Base-by-base conservation (phyloP, 73 alveolate genomes). In the Tetrahymena malaccensis region DNA sequence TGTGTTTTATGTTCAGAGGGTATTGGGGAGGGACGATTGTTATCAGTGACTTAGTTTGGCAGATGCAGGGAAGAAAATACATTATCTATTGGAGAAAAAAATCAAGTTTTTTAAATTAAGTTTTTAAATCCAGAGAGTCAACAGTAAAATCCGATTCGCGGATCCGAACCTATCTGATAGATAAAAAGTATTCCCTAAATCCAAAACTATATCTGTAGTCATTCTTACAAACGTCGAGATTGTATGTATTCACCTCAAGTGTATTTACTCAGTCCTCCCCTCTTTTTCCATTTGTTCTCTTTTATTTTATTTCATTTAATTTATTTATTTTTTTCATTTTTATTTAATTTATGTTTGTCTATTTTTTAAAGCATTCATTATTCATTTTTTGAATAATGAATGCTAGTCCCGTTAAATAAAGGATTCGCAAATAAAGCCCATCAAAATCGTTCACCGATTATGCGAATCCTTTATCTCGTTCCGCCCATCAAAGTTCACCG, bases 21-120 rank as follows among this genome's bases (percentile, higher is more conserved):
- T 70, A n/a, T 70, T 70, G 89, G 89, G 89, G 89, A 70, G 89
- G 89, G 89, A 70, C 89, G 43, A n/a, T 70, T 70, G 89, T 70
- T 70, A 70, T 70, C 37, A 70, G 89, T 70, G 89, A 11, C 89
- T 70, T 70, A 70, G 89, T 70, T 70, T 0, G 89, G 89, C 22
- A 70, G 89, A 70, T 70, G 89, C 89, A 70, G 89, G 89, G 89
- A 70, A 70, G 89, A 70, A 70, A 17, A 70, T n/a, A 70, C 34
- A 70, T 70, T 70, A 31, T 70, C 89, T 70, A 70, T 31, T 70
- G 40, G 89, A 31, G 11, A 70, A 70, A 25, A 4, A 27, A 27
- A n/a, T 70, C 89, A 70, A 31, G 34, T 70, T 70, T 70, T 70
- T 70, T 27, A 70, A 70, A 27, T 27, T 31, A 70, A 70, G 89